Base-by-base conservation (phyloP, 139 green algal genomes). In the Closterium sp. region DNA sequence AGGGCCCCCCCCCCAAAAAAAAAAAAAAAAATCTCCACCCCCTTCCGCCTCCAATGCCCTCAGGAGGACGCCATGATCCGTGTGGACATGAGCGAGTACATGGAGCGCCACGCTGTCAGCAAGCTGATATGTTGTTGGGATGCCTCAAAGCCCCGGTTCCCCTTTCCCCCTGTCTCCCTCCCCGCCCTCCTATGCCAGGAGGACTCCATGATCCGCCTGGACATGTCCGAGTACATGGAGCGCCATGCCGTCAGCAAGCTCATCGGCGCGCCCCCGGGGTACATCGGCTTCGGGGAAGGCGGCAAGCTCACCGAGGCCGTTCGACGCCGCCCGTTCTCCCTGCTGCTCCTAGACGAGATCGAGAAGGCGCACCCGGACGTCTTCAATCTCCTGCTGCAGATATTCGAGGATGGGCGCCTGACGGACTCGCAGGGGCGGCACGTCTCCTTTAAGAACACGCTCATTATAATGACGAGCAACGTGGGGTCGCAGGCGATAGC, bases 311-410 rank as follows among this genome's bases (percentile, higher is more conserved):
- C 96, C 0, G 96, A 98, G 93, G 94, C 96, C 2, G 95, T 98
- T 36, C 95, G 96, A 30, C 95, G 97, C 34, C 96, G 95, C 32
- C 98, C 98, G 1, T 97, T 96, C 95, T 95, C 90, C 89, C 90
- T 99, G 25, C 92, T 99, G 84, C 97, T 99, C 83, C 96, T 99
- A 87, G 98, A 99, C 93, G 98, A 99, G 95, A 96, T 99, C 21
- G 98, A 99, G 94, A 99, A 99, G 95, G 98, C 98, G 55, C 98
- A 99, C 95, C 98, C 98, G 1, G 98, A 99, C 92, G 97, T 99
- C 43, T 99, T 99, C 96, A 98, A 98, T 94, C 95, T 99, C 43
- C 95, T 99, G 91, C 96, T 99, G 87, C 97, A 99, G 95, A 95
- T 99, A 89, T 93, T 99, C 93, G 98, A 99, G 95, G 98, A 99